Conservation (phyloP, 2,329 filamentous ascomycete genomes). For the Paradendryphiella salina region DNA sequence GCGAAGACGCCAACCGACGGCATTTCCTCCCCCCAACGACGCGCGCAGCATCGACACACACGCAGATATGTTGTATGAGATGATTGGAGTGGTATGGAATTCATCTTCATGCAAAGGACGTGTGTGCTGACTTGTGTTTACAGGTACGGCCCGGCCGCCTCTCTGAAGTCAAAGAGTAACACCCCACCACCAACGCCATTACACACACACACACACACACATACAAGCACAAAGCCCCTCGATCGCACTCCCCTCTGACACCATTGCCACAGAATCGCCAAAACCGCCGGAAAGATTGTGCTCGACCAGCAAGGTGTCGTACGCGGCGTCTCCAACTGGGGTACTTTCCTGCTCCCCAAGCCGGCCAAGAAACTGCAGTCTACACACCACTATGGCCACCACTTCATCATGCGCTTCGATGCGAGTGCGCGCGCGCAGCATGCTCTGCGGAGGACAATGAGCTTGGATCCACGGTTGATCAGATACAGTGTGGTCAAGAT, state of each 20-base stretch:
- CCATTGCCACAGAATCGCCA: slow-evolving; percentile 71
- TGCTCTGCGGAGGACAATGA: slow-evolving; percentile 72
- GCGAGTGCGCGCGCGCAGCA: slow-evolving; percentile 72
- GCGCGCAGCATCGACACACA: slow-evolving; percentile 1
- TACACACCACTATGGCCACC: slow-evolving; percentile 82
- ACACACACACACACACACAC: not conserved
- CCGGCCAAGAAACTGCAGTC: slow-evolving; percentile 79
- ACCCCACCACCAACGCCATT: slow-evolving; percentile 12
- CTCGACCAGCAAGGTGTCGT: slow-evolving; percentile 85
- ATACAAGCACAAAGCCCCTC: not conserved
- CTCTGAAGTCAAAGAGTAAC: slow-evolving; percentile 90
- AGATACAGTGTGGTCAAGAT: slow-evolving; percentile 85
- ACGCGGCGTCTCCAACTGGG: slow-evolving; percentile 94
- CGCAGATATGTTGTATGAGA: slow-evolving; percentile 84
- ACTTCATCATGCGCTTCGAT: slow-evolving; percentile 98
- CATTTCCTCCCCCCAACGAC: not conserved
- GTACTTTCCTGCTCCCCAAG: slow-evolving; percentile 82
- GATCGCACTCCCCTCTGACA: not conserved
- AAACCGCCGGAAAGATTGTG: slow-evolving; percentile 79
- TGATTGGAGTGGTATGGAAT: slow-evolving; percentile 82
- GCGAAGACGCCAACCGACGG: slow-evolving; percentile 8
- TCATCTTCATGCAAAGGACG: not conserved
- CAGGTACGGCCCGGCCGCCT: slow-evolving; percentile 92
- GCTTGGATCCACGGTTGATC: slow-evolving; percentile 87
- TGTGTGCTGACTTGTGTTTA: not conserved